These are phyloP conservation scores for Rhizopogon rudus DNA, from an alignment of 768 basidiomycete species.

Conservation along the genomic window DNA sequence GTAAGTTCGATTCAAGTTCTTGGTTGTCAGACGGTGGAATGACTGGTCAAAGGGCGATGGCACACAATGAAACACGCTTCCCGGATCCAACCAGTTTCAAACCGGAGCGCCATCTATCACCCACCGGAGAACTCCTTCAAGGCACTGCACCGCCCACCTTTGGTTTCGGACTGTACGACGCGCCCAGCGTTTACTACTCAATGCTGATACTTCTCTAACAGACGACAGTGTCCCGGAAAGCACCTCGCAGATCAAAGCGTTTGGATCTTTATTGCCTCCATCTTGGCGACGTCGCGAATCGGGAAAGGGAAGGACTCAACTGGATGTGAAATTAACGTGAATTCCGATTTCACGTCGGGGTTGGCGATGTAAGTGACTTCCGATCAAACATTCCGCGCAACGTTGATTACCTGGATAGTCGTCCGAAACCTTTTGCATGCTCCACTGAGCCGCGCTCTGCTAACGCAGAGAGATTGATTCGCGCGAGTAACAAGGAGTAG, in stretches of 20 bases:
- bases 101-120: slow-evolving; percentile 49
- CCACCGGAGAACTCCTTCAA: slow-evolving; percentile 10
- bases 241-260: slow-evolving; percentile 27
- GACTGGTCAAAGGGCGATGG: slow-evolving; percentile 32
- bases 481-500: not conserved
- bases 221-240: slow-evolving; percentile 29
- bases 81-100: slow-evolving; percentile 47
- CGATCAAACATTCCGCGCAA: not conserved
- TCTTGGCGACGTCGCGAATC: slow-evolving; percentile 25
- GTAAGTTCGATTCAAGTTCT: slow-evolving; percentile 5
- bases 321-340: slow-evolving; percentile 26
- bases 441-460: slow-evolving; percentile 14
- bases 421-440: slow-evolving; percentile 22
- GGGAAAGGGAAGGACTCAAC: slow-evolving; percentile 19
- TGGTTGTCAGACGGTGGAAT: not conserved
- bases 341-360: slow-evolving; percentile 19
- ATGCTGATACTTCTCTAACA: slow-evolving; percentile 5
- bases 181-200: not conserved
- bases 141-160: slow-evolving; percentile 5
- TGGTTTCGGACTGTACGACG: slow-evolving; percentile 23
- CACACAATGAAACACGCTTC: slow-evolving; percentile 47
- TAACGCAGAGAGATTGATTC: slow-evolving; percentile 11
- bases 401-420: slow-evolving; percentile 4
- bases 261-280: slow-evolving; percentile 27
- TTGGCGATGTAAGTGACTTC: slow-evolving; percentile 11